Percentiles rank a stretch among this genome's conserved stretches.
Evolutionary conservation across 1,284 basidiomycete genomes (phyloP).

Genomic region (Ganoderma meredithae): DNA sequence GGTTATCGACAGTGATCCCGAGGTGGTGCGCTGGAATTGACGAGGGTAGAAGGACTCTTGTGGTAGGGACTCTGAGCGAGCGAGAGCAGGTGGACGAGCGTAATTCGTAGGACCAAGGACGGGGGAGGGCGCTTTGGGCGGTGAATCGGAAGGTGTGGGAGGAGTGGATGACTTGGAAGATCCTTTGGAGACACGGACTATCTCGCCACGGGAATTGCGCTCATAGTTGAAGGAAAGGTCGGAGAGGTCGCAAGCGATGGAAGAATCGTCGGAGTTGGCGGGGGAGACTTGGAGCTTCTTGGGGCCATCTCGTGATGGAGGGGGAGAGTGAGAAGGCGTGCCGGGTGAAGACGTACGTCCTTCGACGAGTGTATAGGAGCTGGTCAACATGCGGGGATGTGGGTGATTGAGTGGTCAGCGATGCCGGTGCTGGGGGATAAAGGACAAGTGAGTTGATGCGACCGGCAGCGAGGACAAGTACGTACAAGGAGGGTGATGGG

Average conservation of each 20-base stretch:
- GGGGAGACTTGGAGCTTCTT: conserved; percentile 27
- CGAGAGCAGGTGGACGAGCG: conserved; percentile 56
- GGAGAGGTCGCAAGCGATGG: conserved; percentile 38
- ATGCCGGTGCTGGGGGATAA: background rate
- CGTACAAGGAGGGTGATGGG: background rate
- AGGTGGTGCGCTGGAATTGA: conserved; percentile 68
- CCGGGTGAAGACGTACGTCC: conserved; percentile 22
- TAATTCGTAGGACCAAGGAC: conserved; percentile 30
- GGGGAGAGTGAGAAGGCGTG: conserved; percentile 28
- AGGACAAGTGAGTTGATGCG: conserved; percentile 3
- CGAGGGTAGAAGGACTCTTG: conserved; percentile 44
- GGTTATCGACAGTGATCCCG: conserved; percentile 51
- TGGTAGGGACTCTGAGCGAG: conserved; percentile 68
- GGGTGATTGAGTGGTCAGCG: background rate
- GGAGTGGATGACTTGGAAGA: conserved; percentile 47
- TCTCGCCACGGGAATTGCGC: conserved; percentile 64
- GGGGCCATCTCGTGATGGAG: conserved; percentile 25
- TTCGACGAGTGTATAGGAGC: conserved; percentile 25
- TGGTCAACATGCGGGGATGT: conserved; percentile 12
- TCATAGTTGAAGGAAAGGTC: conserved; percentile 79
- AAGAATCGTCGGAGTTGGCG: conserved; percentile 35
- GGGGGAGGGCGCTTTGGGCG: conserved; percentile 46
- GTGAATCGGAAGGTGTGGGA: conserved; percentile 46
- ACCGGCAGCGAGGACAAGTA: conserved; percentile 9
- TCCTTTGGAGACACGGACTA: conserved; percentile 59